These are phyloP conservation scores for Neoboletus magnificus DNA, from an alignment of 768 basidiomycete species.

Conservation along the genomic window DNA sequence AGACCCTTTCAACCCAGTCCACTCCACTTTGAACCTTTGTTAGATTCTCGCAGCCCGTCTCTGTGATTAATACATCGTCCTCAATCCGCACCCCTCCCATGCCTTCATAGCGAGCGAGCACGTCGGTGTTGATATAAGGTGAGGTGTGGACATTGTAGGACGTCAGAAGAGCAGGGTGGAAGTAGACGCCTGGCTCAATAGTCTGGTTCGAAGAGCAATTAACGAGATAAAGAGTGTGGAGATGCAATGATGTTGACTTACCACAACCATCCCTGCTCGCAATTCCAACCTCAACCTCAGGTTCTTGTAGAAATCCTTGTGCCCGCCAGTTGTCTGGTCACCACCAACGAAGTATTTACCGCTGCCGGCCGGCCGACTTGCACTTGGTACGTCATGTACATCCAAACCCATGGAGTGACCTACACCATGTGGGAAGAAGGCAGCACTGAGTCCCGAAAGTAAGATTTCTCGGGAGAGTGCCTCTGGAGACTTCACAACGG, in stretches of 20 bases:
- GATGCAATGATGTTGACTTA: conserved; percentile 38
- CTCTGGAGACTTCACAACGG: conserved; percentile 10
- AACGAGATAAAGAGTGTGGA: not conserved
- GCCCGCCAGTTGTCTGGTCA: conserved; percentile 55
- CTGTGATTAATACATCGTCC: conserved; percentile 81
- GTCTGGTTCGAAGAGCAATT: conserved; percentile 46
- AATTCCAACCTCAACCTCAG: conserved; percentile 76
- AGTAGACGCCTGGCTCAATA: conserved; percentile 89
- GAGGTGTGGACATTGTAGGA: conserved; percentile 58
- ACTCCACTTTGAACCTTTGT: conserved; percentile 83
- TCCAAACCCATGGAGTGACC: conserved; percentile 93
- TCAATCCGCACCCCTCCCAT: conserved; percentile 95
- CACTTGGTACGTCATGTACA: conserved; percentile 87
- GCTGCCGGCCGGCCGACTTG: conserved; percentile 68
- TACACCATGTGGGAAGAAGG: conserved; percentile 94
- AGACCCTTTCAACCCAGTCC: conserved; percentile 78
- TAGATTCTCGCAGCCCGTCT: conserved; percentile 74
- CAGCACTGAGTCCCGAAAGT: conserved; percentile 68
- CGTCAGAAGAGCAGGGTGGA: conserved; percentile 74
- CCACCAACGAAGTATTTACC: conserved; percentile 65
- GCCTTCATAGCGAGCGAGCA: conserved; percentile 51
- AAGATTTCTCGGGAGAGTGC: conserved; percentile 52
- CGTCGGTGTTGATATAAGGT: conserved; percentile 36
- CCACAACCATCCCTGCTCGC: conserved; percentile 80
- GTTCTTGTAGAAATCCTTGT: conserved; percentile 73